Base-by-base conservation (phyloP, 495 filamentous ascomycete species). In the Chaetomidium leptoderma region DNA sequence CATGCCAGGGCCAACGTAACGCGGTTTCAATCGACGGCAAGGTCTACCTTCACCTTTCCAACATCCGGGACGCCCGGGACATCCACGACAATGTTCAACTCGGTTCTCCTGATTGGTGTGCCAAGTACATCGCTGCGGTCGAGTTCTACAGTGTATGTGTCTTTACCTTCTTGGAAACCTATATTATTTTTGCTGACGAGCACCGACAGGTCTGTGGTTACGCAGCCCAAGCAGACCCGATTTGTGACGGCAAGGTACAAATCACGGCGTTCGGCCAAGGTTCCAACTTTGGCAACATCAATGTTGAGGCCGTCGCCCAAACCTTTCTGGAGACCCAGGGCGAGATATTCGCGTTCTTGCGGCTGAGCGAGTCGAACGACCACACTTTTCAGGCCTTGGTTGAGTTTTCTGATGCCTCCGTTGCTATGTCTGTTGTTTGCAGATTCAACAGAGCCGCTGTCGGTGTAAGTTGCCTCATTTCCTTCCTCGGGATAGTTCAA, bases 1-100 rank as follows among this genome's bases (percentile, higher is more conserved):
- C 60, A 3, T 58, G 62, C 53, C 59, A 68, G 19, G 70, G 75
- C 32, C 68, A 58, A 30, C 65, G 65, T 53, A 60, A 68, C 17
- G 45, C 70, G 7, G 59, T 70, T 16, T 39, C 66, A 1, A 50
- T 55, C 29, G 61, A 57, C 11, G 66, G 65, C 40, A 65, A 63
- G 37, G 72, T 84, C n/a, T 84, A 79, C 61, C 64, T 86, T 51
- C 77, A 72, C 4, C 80, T 86, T 59, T 67, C 73, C 14, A 80
- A 88, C 58, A 79, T 86, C 43, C 74, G 76, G 53, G 81, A 86
- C 62, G 77, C 82, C 29, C 76, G 70, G 40, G 73, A 73, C 21
- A 71, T 77, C 17, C 74, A 76, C 55, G 66, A 73, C 30, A 77
- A 76, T 16, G 61, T 81, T 42, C 66, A 72, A 8, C 60, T 75